Percentiles rank a stretch among this genome's conserved stretches.
Evolutionary conservation across 108 stramenopile genomes (phyloP).

Genomic region (Discostella stelligeroides): DNA sequence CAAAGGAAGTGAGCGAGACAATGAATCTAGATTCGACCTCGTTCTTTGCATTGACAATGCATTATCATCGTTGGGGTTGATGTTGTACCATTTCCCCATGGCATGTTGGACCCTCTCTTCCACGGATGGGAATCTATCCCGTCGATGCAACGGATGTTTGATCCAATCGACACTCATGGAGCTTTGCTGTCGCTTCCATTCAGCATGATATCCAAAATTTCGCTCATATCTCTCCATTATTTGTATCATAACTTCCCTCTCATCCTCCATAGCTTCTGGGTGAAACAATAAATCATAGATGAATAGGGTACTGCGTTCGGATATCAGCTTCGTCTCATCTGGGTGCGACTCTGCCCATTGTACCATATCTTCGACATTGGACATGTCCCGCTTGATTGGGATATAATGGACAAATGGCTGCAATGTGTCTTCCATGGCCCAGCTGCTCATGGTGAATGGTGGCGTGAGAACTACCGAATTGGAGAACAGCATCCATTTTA

Average conservation of each 20-base stretch:
- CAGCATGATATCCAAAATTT: constrained; percentile 36
- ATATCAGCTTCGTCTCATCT: constrained; percentile 38
- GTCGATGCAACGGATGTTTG: constrained; percentile 13
- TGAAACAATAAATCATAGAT: constrained; percentile 50
- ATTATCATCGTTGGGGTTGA: not conserved
- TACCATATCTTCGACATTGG: constrained; percentile 59
- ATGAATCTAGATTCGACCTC: constrained; percentile 3
- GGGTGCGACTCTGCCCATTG: constrained; percentile 50
- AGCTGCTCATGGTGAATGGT: constrained; percentile 40
- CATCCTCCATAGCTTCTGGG: constrained; percentile 42
- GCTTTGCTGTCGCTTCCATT: not conserved
- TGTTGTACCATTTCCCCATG: constrained; percentile 74
- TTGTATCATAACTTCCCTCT: constrained; percentile 29
- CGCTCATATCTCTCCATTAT: constrained; percentile 46
- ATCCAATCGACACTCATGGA: not conserved
- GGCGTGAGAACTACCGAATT: constrained; percentile 52
- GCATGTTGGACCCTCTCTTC: constrained; percentile 69
- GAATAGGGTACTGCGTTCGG: constrained; percentile 52
- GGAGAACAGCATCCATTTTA: constrained; percentile 59
- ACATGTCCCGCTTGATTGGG: constrained; percentile 46
- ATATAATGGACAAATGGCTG: constrained; percentile 55
- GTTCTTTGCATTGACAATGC: constrained; percentile 25
- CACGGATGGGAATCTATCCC: constrained; percentile 66
- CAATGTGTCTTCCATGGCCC: constrained; percentile 54
- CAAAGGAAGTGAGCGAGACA: not conserved